Percentiles rank a stretch among this genome's conserved stretches.
These are phyloP conservation scores for Dendryphion nanum DNA, from an alignment of 2,329 filamentous ascomycete species.

Conservation along the genomic window DNA sequence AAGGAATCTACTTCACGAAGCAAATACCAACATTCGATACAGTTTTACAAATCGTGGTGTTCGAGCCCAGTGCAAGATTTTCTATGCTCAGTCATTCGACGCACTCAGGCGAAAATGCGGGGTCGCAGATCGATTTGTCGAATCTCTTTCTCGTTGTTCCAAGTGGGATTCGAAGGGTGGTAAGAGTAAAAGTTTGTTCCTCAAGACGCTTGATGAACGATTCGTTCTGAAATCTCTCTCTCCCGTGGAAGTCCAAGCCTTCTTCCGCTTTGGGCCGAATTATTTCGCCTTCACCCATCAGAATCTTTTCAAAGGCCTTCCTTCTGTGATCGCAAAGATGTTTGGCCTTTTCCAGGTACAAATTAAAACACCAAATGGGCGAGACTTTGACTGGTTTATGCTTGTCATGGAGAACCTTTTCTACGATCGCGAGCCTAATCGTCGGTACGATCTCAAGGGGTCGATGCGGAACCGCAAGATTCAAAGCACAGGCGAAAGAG, in stretches of 20 bases:
- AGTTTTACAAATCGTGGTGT: constrained; percentile 93
- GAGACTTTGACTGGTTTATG: constrained; percentile 91
- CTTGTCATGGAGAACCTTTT: constrained; percentile 98
- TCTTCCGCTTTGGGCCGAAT: constrained; percentile 90
- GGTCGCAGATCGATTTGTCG: constrained; percentile 88
- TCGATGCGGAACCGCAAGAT: constrained; percentile 99
- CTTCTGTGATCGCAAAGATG: constrained; percentile 98
- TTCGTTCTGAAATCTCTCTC: constrained; percentile 91
- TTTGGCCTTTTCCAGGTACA: constrained; percentile 96
- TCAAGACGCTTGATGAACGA: constrained; percentile 93
- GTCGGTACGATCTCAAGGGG: constrained; percentile 85
- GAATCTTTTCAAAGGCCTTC: constrained; percentile 86
- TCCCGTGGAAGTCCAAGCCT: constrained; percentile 87
- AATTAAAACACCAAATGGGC: constrained; percentile 94
- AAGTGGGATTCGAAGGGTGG: constrained; percentile 99
- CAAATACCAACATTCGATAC: constrained; percentile 92
- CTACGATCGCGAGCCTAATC: constrained; percentile 86
- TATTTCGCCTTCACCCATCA: constrained; percentile 98
- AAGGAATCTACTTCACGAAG: constrained; percentile 76
- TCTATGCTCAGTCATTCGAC: constrained; percentile 97
- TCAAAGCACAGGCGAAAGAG: constrained; percentile 89
- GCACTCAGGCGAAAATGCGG: constrained; percentile 90
- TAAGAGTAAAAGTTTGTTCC: constrained; percentile 94
- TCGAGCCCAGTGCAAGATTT: constrained; percentile 96
- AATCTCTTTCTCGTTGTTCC: constrained; percentile 89